Conservation (phyloP, 352 stramenopile genomes). For the Paralagenidium karlingii region DNA sequence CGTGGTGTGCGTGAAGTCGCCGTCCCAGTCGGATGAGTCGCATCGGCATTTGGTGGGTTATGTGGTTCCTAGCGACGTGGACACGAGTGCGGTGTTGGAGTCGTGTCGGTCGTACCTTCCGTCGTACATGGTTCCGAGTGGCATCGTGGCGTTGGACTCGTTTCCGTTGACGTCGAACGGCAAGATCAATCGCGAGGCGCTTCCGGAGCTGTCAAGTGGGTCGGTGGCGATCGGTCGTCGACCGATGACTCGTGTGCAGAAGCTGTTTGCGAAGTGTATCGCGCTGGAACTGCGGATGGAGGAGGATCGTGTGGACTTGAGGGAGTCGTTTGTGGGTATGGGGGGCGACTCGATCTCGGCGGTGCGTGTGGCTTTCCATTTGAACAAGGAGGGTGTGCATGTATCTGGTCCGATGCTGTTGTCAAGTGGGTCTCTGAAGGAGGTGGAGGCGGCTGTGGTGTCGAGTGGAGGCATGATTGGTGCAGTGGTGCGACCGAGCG, state of each 20-base stretch:
- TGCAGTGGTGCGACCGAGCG: no score
- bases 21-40: constrained; percentile 19
- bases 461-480: no score
- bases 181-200: constrained; percentile 42
- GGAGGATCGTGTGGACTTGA: constrained; percentile 20
- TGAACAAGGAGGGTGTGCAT: no score
- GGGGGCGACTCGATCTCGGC: no score
- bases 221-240: neutral
- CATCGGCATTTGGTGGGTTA: constrained; percentile 27
- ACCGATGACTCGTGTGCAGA: constrained; percentile 7
- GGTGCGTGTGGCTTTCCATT: no score
- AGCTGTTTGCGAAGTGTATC: no score
- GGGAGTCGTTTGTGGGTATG: constrained; percentile 49
- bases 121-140: constrained; percentile 52
- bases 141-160: constrained; percentile 19
- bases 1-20: constrained; percentile 22
- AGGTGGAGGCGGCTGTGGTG: no score
- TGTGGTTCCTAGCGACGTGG: constrained; percentile 16
- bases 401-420: no score
- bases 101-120: constrained; percentile 33
- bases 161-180: constrained; percentile 60
- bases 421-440: no score
- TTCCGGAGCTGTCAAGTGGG: no score
- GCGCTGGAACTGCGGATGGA: constrained; percentile 36
- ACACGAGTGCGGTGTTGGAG: no score